Evolutionary conservation across 805 yeast species (phyloP), one percentile per base, ranked within the genome.

Genomic region (Limtongia smithiae): DNA sequence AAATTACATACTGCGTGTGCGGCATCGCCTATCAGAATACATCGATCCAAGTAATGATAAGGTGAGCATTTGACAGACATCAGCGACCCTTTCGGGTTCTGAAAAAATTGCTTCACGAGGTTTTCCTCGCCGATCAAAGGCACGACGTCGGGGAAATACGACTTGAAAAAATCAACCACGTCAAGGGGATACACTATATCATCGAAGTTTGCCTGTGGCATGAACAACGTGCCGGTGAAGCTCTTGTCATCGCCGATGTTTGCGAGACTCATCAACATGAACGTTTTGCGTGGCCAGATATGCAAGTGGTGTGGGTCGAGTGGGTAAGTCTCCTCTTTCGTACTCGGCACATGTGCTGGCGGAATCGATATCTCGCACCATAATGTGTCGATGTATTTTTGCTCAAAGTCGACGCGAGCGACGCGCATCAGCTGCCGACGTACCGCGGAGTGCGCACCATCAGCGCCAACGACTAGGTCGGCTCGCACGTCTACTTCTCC

Each of bases 221-320:
- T 88, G 70, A 90, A 90, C 58, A 89, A 81, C 0, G 97, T 90
- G 1, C 87, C 82, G 0, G 96, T 90, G 66, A 89, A 90, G 4
- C 95, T 82, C 0, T 91, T 93, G 64, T 86, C 95, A n/a, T 39
- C 44, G n/a, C 54, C 54, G 21, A 69, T 66, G 59, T 90, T 90
- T 8, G 97, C 85, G 50, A 90, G 73, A 0, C 96, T 96, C 61
- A 90, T 90, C 58, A 90, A 74, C 97, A 90, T 90, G 64, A 73
- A 86, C 46, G 85, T 74, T 50, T 81, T 78, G 39, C 96, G 72
- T 3, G 97, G 97, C 97, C 97, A 90, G 39, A 90, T 86, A 62
- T 90, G 97, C 44, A 90, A 73, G 64, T 86, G 88, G 67, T 86
- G 80, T 6, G 89, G 82, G 57, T 81, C 79, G 20, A 85, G 70